Base-by-base conservation (phyloP, 257 asterid species). In the Anisodus acutangulus region DNA sequence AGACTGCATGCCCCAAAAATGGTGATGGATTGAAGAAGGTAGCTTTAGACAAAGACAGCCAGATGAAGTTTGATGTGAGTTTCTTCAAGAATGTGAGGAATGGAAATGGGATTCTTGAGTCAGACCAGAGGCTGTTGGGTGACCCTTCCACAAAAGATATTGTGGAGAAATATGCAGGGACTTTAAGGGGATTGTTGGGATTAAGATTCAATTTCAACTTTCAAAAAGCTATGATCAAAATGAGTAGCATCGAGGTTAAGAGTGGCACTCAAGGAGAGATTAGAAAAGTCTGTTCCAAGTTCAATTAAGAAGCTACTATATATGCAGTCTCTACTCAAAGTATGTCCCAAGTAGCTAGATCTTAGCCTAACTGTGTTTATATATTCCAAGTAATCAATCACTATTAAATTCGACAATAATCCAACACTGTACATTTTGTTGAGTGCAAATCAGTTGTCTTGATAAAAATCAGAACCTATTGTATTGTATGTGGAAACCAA, bases 71-170 rank as follows among this genome's bases (percentile, higher is more conserved):
- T 66, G 97, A 93, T 43, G 91, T 84, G 3, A 92, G 89, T 70
- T 91, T 91, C 87, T 91, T 93, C 91, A 93, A 93, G 91, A 93
- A 92, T 59, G 86, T 92, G 26, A 86, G 91, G 76, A 92, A 92
- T 47, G 97, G 97, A 2, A 82, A 88, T 26, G 97, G 89, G 63
- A 71, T 93, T 85, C 96, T 93, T 49, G 96, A 93, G 85, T 93
- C 96, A 15, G 97, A 93, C 78, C 97, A 93, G 82, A 89, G 95
- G 92, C 92, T 93, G 0, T 90, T 90, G 86, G 94, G 93, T 4
- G 96, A 93, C 79, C 55, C 91, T 3, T 66, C 85, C 3, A 90
- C 95, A 0, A 90, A 87, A 0, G 82, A 88, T 35, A 55, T 91
- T 8, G 93, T 93, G 1, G 91, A 92, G n/a, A 92, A 93, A 4